A percentile compares a stretch with the other conserved stretches of the same genome.
These are phyloP conservation scores for Amylostereum areolatum DNA, from an alignment of 1,284 basidiomycete genomes.

Conservation along the genomic window DNA sequence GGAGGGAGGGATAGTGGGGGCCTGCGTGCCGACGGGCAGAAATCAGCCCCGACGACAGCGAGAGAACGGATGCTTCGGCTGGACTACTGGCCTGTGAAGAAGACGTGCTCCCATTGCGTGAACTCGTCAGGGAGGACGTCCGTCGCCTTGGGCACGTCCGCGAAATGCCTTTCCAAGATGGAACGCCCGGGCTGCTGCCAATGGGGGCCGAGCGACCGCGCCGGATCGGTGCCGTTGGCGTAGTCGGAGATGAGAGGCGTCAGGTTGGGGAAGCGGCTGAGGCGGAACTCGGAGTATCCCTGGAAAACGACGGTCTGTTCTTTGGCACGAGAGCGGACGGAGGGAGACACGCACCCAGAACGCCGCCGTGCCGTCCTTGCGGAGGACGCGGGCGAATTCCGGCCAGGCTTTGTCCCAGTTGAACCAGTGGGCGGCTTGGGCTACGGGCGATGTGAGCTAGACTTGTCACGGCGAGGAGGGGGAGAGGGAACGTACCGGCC, in stretches of 20 bases:
- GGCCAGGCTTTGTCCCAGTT: slow-evolving; percentile 70
- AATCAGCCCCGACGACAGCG: not conserved
- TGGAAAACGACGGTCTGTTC: slow-evolving; percentile 20
- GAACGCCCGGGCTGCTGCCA: slow-evolving; percentile 79
- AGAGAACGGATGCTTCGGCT: slow-evolving; percentile 3
- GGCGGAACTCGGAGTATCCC: slow-evolving; percentile 77
- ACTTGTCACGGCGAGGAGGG: not conserved
- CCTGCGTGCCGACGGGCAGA: slow-evolving; percentile 16
- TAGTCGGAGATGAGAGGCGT: slow-evolving; percentile 58
- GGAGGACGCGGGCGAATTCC: slow-evolving; percentile 58
- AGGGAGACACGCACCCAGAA: slow-evolving; percentile 56
- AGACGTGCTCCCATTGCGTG: slow-evolving; percentile 41
- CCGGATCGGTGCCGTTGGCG: slow-evolving; percentile 47
- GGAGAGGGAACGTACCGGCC: slow-evolving; percentile 43
- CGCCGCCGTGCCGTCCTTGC: slow-evolving; percentile 65
- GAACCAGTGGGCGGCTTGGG: slow-evolving; percentile 88
- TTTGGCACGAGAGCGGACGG: not conserved
- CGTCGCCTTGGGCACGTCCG: slow-evolving; percentile 59
- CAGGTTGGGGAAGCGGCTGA: slow-evolving; percentile 54
- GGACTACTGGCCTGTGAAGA: slow-evolving; percentile 42
- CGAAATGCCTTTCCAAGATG: slow-evolving; percentile 68
- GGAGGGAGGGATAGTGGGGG: slow-evolving; percentile 37
- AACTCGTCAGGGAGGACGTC: slow-evolving; percentile 28
- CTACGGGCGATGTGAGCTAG: slow-evolving; percentile 26
- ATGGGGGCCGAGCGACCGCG: slow-evolving; percentile 60